These are phyloP conservation scores for Vickermania ingenoplastis DNA, from an alignment of 208 protist genomes.

Conservation along the genomic window DNA sequence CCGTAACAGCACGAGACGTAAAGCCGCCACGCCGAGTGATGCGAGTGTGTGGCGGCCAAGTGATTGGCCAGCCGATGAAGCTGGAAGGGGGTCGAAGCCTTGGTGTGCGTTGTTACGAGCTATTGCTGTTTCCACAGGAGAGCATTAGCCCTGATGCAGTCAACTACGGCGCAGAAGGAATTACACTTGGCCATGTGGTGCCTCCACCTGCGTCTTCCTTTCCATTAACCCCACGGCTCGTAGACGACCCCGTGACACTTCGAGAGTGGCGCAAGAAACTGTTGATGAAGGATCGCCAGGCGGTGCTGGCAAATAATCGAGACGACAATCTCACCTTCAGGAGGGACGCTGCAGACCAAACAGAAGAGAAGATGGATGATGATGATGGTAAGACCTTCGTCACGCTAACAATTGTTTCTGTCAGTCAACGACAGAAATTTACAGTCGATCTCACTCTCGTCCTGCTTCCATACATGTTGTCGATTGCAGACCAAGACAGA, in stretches of 20 bases:
- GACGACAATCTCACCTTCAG: slow-evolving; percentile 39
- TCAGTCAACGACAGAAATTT: slow-evolving; percentile 49
- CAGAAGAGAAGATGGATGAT: neutral
- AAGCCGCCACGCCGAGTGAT: slow-evolving; percentile 45
- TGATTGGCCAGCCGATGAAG: slow-evolving; percentile 16
- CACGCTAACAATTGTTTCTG: slow-evolving; percentile 55
- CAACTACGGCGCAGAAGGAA: slow-evolving; percentile 45
- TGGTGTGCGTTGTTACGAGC: slow-evolving; percentile 64
- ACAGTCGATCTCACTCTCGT: slow-evolving; percentile 62
- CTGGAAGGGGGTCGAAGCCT: slow-evolving; percentile 13
- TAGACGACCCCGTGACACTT: slow-evolving; percentile 39
- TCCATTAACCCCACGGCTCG: slow-evolving; percentile 53
- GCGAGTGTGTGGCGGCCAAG: slow-evolving; percentile 70
- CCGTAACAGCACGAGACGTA: slow-evolving; percentile 19
- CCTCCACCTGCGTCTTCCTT: slow-evolving; percentile 48
- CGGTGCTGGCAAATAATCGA: slow-evolving; percentile 30
- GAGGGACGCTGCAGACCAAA: neutral
- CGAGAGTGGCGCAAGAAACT: slow-evolving; percentile 58
- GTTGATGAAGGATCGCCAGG: slow-evolving; percentile 24
- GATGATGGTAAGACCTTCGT: slow-evolving; percentile 15
- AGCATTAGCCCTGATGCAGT: slow-evolving; percentile 28
- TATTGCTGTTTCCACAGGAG: slow-evolving; percentile 63
- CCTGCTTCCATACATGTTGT: slow-evolving; percentile 46
- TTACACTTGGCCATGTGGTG: slow-evolving; percentile 55
- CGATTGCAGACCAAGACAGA: slow-evolving; percentile 28